A percentile compares a stretch with the other conserved stretches of the same genome.
These are phyloP conservation scores for Iris pallida DNA, from an alignment of 116 monocot genomes.

Conservation along the genomic window DNA sequence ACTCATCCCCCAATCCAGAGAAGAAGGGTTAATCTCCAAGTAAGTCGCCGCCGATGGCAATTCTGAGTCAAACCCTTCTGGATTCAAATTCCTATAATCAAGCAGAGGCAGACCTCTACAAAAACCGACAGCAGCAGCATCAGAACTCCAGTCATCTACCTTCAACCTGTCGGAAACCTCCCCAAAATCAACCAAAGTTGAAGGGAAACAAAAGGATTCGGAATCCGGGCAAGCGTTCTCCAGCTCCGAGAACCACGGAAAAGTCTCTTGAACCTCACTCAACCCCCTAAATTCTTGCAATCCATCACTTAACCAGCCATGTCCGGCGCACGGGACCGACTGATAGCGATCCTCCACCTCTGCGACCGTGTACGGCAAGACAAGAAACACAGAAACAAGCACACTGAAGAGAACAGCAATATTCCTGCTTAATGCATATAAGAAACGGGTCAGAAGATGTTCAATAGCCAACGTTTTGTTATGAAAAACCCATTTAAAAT, in stretches of 20 bases:
- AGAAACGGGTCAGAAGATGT: too few species aligned
- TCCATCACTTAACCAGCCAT: slow-evolving; percentile 2
- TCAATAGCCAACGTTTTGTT: too few species aligned
- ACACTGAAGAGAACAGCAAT: background rate
- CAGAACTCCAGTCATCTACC: background rate
- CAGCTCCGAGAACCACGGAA: slow-evolving; percentile 16
- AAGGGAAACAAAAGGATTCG: slow-evolving; percentile 49
- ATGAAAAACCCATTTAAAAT: too few species aligned
- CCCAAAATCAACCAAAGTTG: slow-evolving; percentile 25
- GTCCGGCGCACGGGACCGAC: background rate
- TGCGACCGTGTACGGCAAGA: background rate
- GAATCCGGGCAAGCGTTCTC: slow-evolving; percentile 28
- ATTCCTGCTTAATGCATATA: background rate
- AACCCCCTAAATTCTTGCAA: background rate
- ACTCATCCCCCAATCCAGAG: slow-evolving; percentile 55
- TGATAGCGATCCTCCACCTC: too few species aligned
- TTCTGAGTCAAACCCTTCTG: slow-evolving; percentile 3
- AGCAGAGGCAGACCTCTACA: slow-evolving; percentile 27
- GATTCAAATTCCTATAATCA: slow-evolving; percentile 35
- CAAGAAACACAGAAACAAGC: background rate
- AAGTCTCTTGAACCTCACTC: slow-evolving; percentile 5
- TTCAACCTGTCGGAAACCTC: slow-evolving; percentile 15
- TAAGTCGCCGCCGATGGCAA: slow-evolving; percentile 14
- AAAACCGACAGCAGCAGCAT: slow-evolving; percentile 11
- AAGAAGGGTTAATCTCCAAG: slow-evolving; percentile 52